Base-by-base conservation (phyloP, 306 rosid species). In the Bauhinia variegata region DNA sequence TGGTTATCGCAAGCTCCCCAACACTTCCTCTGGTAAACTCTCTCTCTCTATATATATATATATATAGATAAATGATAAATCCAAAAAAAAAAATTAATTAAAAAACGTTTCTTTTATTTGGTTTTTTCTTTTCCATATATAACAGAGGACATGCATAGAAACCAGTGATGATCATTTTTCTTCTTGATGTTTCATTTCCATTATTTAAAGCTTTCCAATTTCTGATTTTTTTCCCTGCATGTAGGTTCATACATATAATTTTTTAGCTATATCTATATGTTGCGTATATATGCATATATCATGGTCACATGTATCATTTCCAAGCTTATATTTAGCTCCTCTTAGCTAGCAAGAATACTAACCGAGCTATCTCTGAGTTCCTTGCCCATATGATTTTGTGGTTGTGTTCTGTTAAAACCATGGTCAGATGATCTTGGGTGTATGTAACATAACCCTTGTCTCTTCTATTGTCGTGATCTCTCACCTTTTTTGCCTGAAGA, bases 1-100 rank as follows among this genome's bases (percentile, higher is more conserved):
- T 60, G 92, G 96, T 75, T 89, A 80, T 71, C 82, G 84, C 79
- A 89, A 80, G 84, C 79, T 75, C 68, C 76, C 84, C 73, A 80
- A 62, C 78, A 18, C 77, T 10, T 63, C 54, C 61, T 59, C 89
- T 9, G 87, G 85, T 79, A 79, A 50, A 37, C 19, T 70, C 13
- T 51, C n/a, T n/a, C n/a, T n/a, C n/a, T n/a, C n/a, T n/a, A n/a
- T n/a, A n/a, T n/a, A n/a, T n/a, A n/a, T n/a, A n/a, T n/a, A 46
- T 10, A n/a, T n/a, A n/a, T n/a, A n/a, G n/a, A n/a, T n/a, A n/a
- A n/a, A n/a, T n/a, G n/a, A n/a, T n/a, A n/a, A n/a, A n/a, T n/a
- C n/a, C n/a, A n/a, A n/a, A n/a, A n/a, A n/a, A n/a, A n/a, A n/a
- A n/a, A n/a, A n/a, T n/a, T n/a, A n/a, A n/a, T 12, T 30, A 51